Evolutionary conservation across 2,329 filamentous ascomycete genomes (phyloP).

Genomic region (Ramularia collo-cygni): DNA sequence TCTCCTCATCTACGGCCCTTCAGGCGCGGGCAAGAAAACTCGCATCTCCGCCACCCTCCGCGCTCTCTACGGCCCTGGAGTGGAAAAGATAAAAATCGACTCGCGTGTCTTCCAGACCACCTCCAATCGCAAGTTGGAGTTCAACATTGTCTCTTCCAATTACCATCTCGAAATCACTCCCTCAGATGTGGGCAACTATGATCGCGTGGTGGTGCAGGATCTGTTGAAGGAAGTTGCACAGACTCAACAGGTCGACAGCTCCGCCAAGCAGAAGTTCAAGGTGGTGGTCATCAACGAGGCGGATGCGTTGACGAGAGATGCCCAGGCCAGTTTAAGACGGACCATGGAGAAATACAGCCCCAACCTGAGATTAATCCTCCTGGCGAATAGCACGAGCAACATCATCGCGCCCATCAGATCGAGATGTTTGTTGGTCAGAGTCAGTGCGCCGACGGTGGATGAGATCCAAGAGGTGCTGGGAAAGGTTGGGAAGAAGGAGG

Average conservation of each 20-base stretch:
- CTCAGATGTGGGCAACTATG: conserved; percentile 92
- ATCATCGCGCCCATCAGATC: conserved; percentile 98
- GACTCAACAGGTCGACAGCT: conserved; percentile 95
- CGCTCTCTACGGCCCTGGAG: conserved; percentile 88
- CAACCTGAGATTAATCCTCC: conserved; percentile 80
- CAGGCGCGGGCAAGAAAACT: conserved; percentile 95
- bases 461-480: conserved; percentile 75
- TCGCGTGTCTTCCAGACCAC: conserved; percentile 93
- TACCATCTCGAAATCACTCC: conserved; percentile 99
- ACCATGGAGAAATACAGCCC: conserved; percentile 99
- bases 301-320: conserved; percentile 87
- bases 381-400: conserved; percentile 94
- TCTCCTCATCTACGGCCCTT: conserved; percentile 92
- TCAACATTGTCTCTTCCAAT: conserved; percentile 95
- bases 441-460: conserved; percentile 77
- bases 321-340: conserved; percentile 84
- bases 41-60: conserved; percentile 92
- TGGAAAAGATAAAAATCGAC: conserved; percentile 99
- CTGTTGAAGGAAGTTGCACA: conserved; percentile 96
- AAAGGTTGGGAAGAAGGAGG: conserved; percentile 67
- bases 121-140: conserved; percentile 92
- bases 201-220: conserved; percentile 92
- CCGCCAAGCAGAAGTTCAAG: conserved; percentile 89
- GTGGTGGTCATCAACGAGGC: conserved; percentile 99
- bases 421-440: conserved; percentile 81